Evolutionary conservation across 257 asterid genomes (phyloP).

Genomic region (Parsonsia alboflavescens): DNA sequence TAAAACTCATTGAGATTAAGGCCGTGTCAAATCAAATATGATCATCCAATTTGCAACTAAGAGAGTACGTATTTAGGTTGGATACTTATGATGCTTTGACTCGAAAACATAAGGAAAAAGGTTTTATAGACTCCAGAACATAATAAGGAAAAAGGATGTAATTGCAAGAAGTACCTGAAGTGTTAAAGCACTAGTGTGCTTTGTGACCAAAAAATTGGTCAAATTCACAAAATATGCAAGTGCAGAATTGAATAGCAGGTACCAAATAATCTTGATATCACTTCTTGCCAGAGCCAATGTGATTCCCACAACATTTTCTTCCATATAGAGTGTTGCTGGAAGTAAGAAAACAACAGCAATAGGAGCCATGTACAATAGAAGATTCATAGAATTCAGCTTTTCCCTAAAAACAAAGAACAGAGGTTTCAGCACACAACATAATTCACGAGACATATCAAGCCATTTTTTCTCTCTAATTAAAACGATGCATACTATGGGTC

Average conservation of each 20-base stretch:
- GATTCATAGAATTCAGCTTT: conserved; percentile 61
- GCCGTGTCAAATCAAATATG: background rate
- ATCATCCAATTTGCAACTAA: background rate
- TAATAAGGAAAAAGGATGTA: background rate
- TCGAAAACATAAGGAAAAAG: background rate
- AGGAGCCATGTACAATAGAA: conserved; percentile 63
- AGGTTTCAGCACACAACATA: conserved; percentile 23
- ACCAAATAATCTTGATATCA: conserved; percentile 51
- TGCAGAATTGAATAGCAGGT: conserved; percentile 55
- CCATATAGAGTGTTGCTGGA: conserved; percentile 55
- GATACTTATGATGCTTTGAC: background rate
- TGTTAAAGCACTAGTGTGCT: conserved; percentile 63
- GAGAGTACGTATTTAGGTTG: background rate
- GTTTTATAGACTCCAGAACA: background rate
- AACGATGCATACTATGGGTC: background rate
- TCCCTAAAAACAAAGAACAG: conserved; percentile 32
- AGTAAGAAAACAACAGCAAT: conserved; percentile 56
- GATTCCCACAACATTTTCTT: conserved; percentile 57
- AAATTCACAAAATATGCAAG: conserved; percentile 62
- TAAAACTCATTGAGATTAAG: conserved; percentile 1
- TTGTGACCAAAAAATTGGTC: conserved; percentile 68
- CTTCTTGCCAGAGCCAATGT: conserved; percentile 54
- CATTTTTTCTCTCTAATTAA: background rate
- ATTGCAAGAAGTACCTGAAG: conserved; percentile 46
- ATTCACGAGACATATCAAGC: background rate